phyloP scores from a whole-genome alignment of 1,139 yeast genomes.

The Diutina rugosa region DNA sequence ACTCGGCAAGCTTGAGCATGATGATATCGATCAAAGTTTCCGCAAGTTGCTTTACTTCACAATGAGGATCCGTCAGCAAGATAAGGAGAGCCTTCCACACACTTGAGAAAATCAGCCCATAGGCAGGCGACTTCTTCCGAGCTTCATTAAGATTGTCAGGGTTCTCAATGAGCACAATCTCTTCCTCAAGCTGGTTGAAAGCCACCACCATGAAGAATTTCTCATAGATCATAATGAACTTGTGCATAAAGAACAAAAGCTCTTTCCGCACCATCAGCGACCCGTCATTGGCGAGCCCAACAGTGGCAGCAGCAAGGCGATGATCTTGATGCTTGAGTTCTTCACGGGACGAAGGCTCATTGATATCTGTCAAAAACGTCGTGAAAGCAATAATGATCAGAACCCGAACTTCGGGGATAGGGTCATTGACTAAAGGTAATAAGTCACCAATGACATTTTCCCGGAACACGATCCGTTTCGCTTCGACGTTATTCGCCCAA shows the following conservation, averaged over 20 bases:
- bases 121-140: conserved; percentile 55
- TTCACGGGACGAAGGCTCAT: conserved; percentile 16
- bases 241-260: conserved; percentile 63
- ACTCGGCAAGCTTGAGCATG: conserved; percentile 48
- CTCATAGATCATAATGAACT: conserved; percentile 57
- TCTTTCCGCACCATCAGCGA: conserved; percentile 84
- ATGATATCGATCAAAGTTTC: conserved; percentile 67
- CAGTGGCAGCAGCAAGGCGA: conserved; percentile 34
- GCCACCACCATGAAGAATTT: conserved; percentile 80
- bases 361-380: conserved; percentile 43
- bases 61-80: conserved; percentile 79
- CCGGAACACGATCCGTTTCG: conserved; percentile 58
- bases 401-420: conserved; percentile 91
- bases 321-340: conserved; percentile 44
- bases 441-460: conserved; percentile 52
- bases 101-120: conserved; percentile 78
- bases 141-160: conserved; percentile 47
- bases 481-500: conserved; percentile 64
- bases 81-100: conserved; percentile 80
- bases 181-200: conserved; percentile 75
- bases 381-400: conserved; percentile 70
- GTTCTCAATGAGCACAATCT: conserved; percentile 53
- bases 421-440: conserved; percentile 56
- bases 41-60: conserved; percentile 67
- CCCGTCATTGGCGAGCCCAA: conserved; percentile 62